These are phyloP conservation scores for Sclerotinia sclerotiorum DNA, from an alignment of 2,329 filamentous ascomycete genomes.

Conservation along the genomic window DNA sequence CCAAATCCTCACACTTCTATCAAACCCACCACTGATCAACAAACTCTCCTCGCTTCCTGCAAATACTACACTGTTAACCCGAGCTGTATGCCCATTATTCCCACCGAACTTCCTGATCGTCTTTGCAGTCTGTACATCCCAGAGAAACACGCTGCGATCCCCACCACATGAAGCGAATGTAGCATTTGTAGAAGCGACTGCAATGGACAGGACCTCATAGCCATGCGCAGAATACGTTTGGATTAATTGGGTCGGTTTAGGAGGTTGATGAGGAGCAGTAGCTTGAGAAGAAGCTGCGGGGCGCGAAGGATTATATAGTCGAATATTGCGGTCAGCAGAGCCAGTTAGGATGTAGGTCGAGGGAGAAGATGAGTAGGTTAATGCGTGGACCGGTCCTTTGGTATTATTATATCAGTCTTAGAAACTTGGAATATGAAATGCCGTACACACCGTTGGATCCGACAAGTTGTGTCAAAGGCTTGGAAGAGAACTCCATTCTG, in stretches of 20 bases:
- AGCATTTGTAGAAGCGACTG: conserved; percentile 73
- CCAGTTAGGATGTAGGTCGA: conserved; percentile 82
- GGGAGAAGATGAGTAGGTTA: conserved; percentile 70
- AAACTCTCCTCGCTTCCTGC: conserved; percentile 74
- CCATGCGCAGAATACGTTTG: conserved; percentile 89
- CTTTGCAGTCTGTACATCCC: conserved; percentile 82
- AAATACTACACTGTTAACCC: conserved; percentile 78
- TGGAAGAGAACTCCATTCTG: conserved; percentile 45
- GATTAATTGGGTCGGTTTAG: conserved; percentile 57
- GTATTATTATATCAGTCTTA: conserved; percentile 23
- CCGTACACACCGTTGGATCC: conserved; percentile 57
- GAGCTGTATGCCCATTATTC: conserved; percentile 44
- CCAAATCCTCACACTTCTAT: conserved; percentile 76
- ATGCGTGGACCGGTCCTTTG: conserved; percentile 67
- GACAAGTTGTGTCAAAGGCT: conserved; percentile 55
- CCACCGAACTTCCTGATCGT: conserved; percentile 74
- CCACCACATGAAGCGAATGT: conserved; percentile 85
- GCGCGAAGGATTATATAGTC: conserved; percentile 77
- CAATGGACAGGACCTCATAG: conserved; percentile 84
- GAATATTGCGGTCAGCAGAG: conserved; percentile 78
- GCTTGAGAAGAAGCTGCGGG: conserved; percentile 46
- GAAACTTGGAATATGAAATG: background rate
- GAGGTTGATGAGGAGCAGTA: conserved; percentile 44
- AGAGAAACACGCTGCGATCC: conserved; percentile 87
- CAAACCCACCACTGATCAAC: conserved; percentile 71